Conservation (phyloP, 208 protist species). For the Trypanosoma theileri region DNA sequence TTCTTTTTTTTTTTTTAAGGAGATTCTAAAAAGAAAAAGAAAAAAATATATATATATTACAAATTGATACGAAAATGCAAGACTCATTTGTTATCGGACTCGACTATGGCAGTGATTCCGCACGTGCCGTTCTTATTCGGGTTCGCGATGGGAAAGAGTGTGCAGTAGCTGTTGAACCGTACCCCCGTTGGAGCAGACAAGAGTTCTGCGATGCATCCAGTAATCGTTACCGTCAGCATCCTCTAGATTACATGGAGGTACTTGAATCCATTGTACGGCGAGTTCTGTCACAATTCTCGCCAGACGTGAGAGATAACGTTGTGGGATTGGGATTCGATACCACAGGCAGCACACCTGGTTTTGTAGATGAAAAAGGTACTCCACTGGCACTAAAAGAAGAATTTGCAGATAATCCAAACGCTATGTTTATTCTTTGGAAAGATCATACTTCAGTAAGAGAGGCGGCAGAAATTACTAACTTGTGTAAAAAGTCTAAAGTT, state of each 20-base stretch:
- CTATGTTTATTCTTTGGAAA: conserved; percentile 74
- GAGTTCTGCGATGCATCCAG: conserved; percentile 37
- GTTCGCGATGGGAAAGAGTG: conserved; percentile 44
- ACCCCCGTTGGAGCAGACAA: conserved; percentile 41
- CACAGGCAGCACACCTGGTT: conserved; percentile 52
- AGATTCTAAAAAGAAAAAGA: background rate
- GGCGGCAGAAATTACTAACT: conserved; percentile 40
- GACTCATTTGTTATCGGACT: conserved; percentile 47
- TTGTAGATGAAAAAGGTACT: conserved; percentile 42
- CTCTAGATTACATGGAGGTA: conserved; percentile 52
- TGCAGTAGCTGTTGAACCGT: conserved; percentile 36
- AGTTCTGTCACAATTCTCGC: conserved; percentile 7
- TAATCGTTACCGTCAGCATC: conserved; percentile 59
- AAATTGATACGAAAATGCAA: background rate
- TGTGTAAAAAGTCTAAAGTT: conserved; percentile 37
- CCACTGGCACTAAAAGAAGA: conserved; percentile 35
- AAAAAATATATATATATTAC: background rate
- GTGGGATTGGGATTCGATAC: conserved; percentile 53
- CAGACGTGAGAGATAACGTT: conserved; percentile 20
- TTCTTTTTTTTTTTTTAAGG: background rate
- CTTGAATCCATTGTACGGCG: conserved; percentile 40
- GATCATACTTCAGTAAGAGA: conserved; percentile 61
- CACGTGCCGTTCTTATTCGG: conserved; percentile 46
- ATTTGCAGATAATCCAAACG: conserved; percentile 52
- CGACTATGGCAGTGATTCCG: conserved; percentile 58